Base-by-base conservation (phyloP, 176 grass and related monocot genomes). In the Puya raimondii region DNA sequence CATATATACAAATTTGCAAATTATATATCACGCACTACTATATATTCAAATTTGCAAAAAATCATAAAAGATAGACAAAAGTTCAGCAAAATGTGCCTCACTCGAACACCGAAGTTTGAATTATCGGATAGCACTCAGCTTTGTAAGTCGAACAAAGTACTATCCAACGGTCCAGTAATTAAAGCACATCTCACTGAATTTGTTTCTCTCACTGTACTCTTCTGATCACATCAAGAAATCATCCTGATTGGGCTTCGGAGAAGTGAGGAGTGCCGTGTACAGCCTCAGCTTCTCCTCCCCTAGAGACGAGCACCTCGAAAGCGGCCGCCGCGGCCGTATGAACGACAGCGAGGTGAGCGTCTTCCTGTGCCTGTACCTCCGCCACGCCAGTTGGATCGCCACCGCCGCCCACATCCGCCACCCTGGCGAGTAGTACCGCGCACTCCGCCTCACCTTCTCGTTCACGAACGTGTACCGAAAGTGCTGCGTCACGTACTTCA, bases 401-500 rank as follows among this genome's bases (percentile, higher is more conserved):
- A 97, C 93, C 33, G 89, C 84, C 0, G 89, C 93, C 93, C 93
- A 96, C 4, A 84, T 96, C 10, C 89, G 78, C 93, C 93, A 96
- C 20, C 93, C 89, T 0, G 89, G 84, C 5, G 93, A 97, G 84
- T 97, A 97, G 79, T 97, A 97, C 14, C 86, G 66, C 49, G 82
- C 93, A 70, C 89, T 97, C 20, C 89, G 70, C 64, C 80, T 85
- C 74, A 97, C 89, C 65, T 49, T 79, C 52, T 97, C 89, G 76
- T 85, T 97, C 50, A 79, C 71, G 80, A 97, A 92, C 0, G 93
- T 97, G 81, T 92, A 87, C 11, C 93, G 68, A 77, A 97, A 97
- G 80, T 97, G 89, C 72, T 80, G 93, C 48, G 93, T 97, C 59
- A 92, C 93, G 76, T 97, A 97, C 75, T 90, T 92, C 52, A 97